phyloP scores from a whole-genome alignment of 1,284 basidiomycete genomes.

The Athelia sp. region DNA sequence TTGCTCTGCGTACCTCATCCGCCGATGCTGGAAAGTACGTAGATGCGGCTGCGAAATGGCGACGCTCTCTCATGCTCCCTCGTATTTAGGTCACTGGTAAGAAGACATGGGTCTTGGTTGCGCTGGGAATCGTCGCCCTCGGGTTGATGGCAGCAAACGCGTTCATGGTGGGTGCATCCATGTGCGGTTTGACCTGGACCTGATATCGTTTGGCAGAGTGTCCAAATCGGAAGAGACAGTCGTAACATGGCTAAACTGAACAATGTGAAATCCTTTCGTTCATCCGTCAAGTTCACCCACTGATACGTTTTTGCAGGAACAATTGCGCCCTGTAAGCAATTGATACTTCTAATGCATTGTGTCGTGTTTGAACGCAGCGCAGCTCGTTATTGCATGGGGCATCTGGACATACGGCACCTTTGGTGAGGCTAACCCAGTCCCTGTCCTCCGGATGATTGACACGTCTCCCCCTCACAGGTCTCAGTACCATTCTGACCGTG shows the following conservation, averaged over 20 bases:
- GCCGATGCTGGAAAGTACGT: constrained; percentile 45
- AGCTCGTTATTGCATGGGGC: background rate
- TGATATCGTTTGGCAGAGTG: background rate
- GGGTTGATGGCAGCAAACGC: constrained; percentile 12
- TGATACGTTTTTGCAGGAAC: background rate
- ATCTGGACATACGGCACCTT: constrained; percentile 2
- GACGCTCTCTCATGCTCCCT: background rate
- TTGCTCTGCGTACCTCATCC: constrained; percentile 42
- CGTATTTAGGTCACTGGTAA: constrained; percentile 32
- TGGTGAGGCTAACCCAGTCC: background rate
- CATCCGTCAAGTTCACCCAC: background rate
- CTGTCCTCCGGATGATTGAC: background rate
- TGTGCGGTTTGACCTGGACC: background rate
- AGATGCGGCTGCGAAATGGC: background rate
- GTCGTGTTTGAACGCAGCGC: background rate
- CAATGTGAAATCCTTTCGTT: background rate
- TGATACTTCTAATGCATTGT: background rate
- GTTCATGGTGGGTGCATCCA: constrained; percentile 2
- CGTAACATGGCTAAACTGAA: background rate
- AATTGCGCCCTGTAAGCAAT: background rate
- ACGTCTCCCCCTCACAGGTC: constrained; percentile 18
- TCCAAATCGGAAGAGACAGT: background rate
- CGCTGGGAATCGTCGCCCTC: constrained; percentile 20
- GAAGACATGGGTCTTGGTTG: constrained; percentile 30
- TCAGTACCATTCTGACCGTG: constrained; percentile 35